phyloP scores from a whole-genome alignment of 2,329 filamentous ascomycete species.

The Arthrocladium fulminans region DNA sequence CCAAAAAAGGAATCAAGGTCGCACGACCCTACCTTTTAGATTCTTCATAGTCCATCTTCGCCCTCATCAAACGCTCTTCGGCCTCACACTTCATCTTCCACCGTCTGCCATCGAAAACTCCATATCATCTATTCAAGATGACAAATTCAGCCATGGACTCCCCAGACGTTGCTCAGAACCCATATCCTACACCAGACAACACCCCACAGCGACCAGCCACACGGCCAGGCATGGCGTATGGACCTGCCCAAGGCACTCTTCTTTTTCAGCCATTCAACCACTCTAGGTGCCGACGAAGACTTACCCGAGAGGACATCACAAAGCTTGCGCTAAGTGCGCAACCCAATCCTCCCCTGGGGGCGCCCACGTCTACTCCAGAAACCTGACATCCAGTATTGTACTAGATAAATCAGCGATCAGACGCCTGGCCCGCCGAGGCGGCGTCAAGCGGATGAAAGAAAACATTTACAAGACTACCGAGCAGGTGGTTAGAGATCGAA shows the following conservation, averaged over 20 bases:
- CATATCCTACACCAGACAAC: not conserved
- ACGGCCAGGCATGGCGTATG: not conserved
- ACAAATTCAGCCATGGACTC: not conserved
- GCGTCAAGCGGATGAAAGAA: conserved; percentile 25
- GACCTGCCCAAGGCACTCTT: not conserved
- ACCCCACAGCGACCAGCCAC: not conserved
- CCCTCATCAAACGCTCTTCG: conserved; percentile 21
- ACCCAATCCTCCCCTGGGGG: not conserved
- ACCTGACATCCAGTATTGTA: too few relatives aligned
- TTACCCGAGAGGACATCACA: not conserved
- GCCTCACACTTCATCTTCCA: conserved; percentile 2
- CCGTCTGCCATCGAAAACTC: conserved; percentile 20
- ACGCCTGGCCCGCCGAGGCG: conserved; percentile 31
- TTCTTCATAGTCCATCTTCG: not conserved
- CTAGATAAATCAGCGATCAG: conserved; percentile 20
- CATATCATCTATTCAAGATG: not conserved
- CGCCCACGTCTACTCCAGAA: too few relatives aligned
- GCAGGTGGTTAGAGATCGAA: conserved; percentile 15
- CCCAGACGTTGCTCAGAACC: not conserved
- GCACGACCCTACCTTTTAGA: not conserved
- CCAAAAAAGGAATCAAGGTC: too few relatives aligned
- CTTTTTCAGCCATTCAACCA: conserved; percentile 1
- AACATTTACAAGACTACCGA: conserved; percentile 27
- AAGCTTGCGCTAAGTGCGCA: conserved; percentile 4
- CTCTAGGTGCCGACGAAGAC: not conserved